Base-by-base conservation (phyloP, 192 early-diverging fungal species). In the Linnemannia schmuckeri region DNA sequence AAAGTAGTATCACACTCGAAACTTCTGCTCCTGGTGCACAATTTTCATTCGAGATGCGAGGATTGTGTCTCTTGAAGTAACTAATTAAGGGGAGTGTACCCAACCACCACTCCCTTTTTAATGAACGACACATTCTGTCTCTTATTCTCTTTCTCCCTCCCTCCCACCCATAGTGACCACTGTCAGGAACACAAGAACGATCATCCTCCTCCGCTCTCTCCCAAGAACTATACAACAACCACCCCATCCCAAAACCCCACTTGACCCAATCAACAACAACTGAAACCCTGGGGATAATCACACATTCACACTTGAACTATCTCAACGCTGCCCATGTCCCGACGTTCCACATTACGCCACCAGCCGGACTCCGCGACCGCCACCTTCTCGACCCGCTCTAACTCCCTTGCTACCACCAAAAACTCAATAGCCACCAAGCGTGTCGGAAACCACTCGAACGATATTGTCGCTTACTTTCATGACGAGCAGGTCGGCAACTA, bases 401-500 rank as follows among this genome's bases (percentile, higher is more conserved):
- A 86, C 70, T 75, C 83, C 5, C 38, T 86, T 22, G 68, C 83
- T 6, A 77, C 83, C 15, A 86, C 83, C 18, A 71, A 70, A 33
- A 86, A 77, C 75, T 70, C 75, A 24, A 71, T 79, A 7, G 78
- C 79, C 33, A 63, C 83, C 7, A 86, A 80, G 12, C 75, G 83
- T 40, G 27, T 86, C 22, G 83, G 78, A 9, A 76, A 74, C 47
- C 94, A 95, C 77, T 94, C 91, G 54, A 92, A 93, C 71, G 90
- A 90, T 37, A 87, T 91, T 61, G 94, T 96, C 9, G 90, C 95
- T 41, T 96, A 96, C 76, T 96, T 95, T 75, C 94, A 95, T 84
- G 90, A 94, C 68, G 95, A 94, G 79, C 91, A 93, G 55, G 95
- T 94, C 46, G 96, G 96, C n/a, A 94, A 94, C 83, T 96, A 94